A percentile compares a stretch with the other conserved stretches of the same genome.
Evolutionary conservation across 805 yeast species (phyloP).

Genomic region (Myxozyma melibiosi): DNA sequence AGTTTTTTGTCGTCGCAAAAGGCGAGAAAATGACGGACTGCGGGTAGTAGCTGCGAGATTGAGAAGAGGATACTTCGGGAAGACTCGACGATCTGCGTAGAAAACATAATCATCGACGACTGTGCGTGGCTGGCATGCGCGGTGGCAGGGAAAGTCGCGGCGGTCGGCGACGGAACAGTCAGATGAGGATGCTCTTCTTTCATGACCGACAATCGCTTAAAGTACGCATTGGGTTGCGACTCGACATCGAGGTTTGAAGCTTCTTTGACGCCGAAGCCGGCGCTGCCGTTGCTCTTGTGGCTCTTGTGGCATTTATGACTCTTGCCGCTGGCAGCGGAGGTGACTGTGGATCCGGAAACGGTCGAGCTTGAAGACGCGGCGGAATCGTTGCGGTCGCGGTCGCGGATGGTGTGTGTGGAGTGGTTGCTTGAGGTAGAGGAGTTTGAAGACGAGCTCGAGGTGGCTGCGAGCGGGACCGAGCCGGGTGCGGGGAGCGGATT

Average conservation of each 20-base stretch:
- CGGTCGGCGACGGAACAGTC: constrained; percentile 14
- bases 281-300: constrained; percentile 11
- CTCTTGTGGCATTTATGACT: background rate
- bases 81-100: constrained; percentile 29
- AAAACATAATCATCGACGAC: background rate
- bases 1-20: constrained; percentile 33
- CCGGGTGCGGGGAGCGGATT: background rate
- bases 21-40: constrained; percentile 32
- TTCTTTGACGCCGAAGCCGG: background rate
- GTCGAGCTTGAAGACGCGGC: background rate
- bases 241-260: constrained; percentile 15
- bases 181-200: constrained; percentile 21
- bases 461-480: background rate
- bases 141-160: constrained; percentile 22
- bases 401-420: background rate
- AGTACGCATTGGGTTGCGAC: constrained; percentile 34
- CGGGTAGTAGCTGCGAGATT: constrained; percentile 35
- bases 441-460: constrained; percentile 4
- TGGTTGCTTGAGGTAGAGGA: constrained; percentile 7
- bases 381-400: constrained; percentile 4
- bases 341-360: background rate
- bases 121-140: background rate
- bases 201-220: constrained; percentile 35
- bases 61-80: constrained; percentile 36
- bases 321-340: too few relatives aligned